phyloP scores from a whole-genome alignment of 192 early-diverging fungal genomes.

The Umbelopsis sp. region DNA sequence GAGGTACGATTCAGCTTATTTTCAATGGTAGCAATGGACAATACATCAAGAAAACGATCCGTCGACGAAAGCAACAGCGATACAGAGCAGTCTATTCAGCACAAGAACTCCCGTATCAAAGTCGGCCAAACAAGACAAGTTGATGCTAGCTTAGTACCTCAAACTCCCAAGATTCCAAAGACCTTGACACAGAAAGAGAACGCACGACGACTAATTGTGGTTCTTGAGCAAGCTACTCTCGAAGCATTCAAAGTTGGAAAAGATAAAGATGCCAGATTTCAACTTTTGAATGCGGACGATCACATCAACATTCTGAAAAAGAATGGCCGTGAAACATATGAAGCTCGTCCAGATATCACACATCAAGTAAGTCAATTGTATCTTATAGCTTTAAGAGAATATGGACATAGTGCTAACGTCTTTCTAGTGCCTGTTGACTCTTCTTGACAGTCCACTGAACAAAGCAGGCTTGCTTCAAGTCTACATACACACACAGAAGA shows the following conservation, averaged over 20 bases:
- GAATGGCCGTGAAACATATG: conserved; percentile 72
- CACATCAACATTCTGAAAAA: conserved; percentile 89
- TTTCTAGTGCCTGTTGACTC: conserved; percentile 83
- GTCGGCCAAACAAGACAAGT: conserved; percentile 33
- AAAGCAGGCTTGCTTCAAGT: conserved; percentile 98
- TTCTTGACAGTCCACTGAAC: conserved; percentile 97
- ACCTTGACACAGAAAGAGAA: conserved; percentile 72
- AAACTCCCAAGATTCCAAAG: conserved; percentile 82
- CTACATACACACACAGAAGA: conserved; percentile 93
- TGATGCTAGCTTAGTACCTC: conserved; percentile 58
- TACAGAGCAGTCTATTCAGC: neutral
- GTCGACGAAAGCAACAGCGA: conserved; percentile 16
- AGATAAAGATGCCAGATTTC: conserved; percentile 76
- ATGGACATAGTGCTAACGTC: neutral
- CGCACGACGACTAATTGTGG: conserved; percentile 86
- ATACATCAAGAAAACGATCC: conserved; percentile 14
- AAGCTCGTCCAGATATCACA: conserved; percentile 92
- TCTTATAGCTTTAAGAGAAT: neutral
- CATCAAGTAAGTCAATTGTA: conserved; percentile 71
- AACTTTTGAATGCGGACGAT: conserved; percentile 96
- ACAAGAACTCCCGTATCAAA: conserved; percentile 33
- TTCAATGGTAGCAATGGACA: neutral
- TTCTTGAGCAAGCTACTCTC: conserved; percentile 87
- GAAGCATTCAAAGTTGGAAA: conserved; percentile 92
- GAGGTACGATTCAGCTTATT: neutral